phyloP scores from a whole-genome alignment of 2,329 filamentous ascomycete species.

The Epichloe glyceriae region DNA sequence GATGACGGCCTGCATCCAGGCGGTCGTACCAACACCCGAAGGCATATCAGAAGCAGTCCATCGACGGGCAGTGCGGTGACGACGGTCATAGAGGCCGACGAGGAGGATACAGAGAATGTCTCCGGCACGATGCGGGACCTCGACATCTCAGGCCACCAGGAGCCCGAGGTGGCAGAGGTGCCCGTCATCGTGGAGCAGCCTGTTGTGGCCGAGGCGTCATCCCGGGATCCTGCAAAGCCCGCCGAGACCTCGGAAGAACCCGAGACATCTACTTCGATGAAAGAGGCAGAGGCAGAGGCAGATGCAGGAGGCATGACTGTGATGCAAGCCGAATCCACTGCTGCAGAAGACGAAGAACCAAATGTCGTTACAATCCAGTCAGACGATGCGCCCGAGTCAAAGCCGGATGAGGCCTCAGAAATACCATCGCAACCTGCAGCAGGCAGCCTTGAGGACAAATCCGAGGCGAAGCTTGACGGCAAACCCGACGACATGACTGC shows the following conservation, averaged over 20 bases:
- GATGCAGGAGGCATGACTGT: conserved; percentile 5
- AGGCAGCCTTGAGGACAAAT: not conserved
- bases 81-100: conserved; percentile 71
- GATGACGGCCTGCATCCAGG: conserved; percentile 40
- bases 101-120: conserved; percentile 49
- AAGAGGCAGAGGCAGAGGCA: conserved; percentile 2
- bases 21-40: conserved; percentile 58
- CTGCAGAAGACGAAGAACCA: not conserved
- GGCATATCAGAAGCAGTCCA: conserved; percentile 68
- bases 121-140: conserved; percentile 33
- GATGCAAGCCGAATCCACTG: not conserved
- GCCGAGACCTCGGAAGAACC: not conserved
- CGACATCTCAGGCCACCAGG: conserved; percentile 35
- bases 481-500: not conserved
- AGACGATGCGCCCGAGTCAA: not conserved
- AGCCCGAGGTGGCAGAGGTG: conserved; percentile 26
- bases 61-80: conserved; percentile 67
- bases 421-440: not conserved
- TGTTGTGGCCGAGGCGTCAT: conserved; percentile 10
- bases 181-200: conserved; percentile 29
- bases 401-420: not conserved
- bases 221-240: conserved; percentile 4
- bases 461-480: not conserved
- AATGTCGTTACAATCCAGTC: not conserved
- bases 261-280: not conserved